These are phyloP conservation scores for Rosa lucieae DNA, from an alignment of 306 rosid genomes.

Conservation along the genomic window DNA sequence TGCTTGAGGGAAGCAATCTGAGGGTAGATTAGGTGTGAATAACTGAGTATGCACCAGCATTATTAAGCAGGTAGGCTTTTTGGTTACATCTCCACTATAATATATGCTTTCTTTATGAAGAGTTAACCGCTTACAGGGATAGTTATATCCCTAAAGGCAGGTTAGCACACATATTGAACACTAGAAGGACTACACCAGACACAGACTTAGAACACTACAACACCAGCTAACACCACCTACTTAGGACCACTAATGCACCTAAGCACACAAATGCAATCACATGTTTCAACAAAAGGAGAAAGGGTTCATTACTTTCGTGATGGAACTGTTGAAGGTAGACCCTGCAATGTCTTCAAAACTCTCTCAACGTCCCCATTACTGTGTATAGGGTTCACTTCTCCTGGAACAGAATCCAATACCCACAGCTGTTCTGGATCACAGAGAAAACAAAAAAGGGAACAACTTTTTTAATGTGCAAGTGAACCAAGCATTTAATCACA, in stretches of 20 bases:
- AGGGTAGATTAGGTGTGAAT: background rate
- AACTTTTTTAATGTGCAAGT: conserved; percentile 20
- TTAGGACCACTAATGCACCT: background rate
- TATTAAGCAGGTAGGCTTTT: background rate
- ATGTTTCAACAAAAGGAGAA: conserved; percentile 18
- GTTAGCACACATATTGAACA: background rate
- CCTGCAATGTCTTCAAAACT: conserved; percentile 68
- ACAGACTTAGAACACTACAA: background rate
- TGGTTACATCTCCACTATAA: background rate
- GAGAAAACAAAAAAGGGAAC: conserved; percentile 10
- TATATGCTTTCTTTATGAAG: background rate
- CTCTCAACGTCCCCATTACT: conserved; percentile 69
- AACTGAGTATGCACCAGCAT: background rate
- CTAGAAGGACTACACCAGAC: background rate
- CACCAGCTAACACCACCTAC: background rate
- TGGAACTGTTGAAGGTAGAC: conserved; percentile 61
- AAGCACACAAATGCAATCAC: background rate
- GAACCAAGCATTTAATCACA: conserved; percentile 9
- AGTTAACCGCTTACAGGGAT: background rate
- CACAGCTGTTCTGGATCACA: conserved; percentile 81
- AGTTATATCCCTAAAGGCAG: background rate
- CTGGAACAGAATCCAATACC: conserved; percentile 90
- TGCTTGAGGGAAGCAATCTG: background rate
- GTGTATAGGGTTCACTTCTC: conserved; percentile 53
- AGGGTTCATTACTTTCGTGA: conserved; percentile 64